Evolutionary conservation across 192 early-diverging fungal species (phyloP), one percentile per base, ranked within the genome.

Genomic region (Entomortierella beljakovae): DNA sequence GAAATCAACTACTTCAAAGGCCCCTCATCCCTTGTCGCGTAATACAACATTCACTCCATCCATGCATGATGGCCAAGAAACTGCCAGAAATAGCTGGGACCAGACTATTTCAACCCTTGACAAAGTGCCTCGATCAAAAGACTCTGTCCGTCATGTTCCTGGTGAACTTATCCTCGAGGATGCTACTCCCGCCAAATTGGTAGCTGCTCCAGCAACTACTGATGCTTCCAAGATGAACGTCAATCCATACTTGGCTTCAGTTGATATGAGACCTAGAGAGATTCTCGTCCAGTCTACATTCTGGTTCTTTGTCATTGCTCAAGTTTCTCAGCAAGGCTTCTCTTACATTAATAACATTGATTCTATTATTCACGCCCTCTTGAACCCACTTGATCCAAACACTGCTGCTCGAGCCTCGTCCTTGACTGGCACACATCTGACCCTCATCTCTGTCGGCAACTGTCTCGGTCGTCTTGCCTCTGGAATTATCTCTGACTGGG

Each of bases 291-390:
- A 79, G 66, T 56, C 74, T 16, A 79, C 74, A 0, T 79, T 79
- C 56, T 79, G 74, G 74, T 79, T 79, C 50, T 79, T 79, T 57
- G 74, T 79, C 49, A 64, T 79, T 5, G 74, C 74, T 31, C 74
- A 79, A 43, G 61, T 79, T 25, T 68, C 61, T 32, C 74, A 79
- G 31, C 74, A 79, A 52, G 74, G 74, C 0, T 79, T 79, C 26
- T 79, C 74, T 4, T 79, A 79, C 74, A 79, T 79, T 50, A 79
- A 79, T 55, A 79, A 79, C 26, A 67, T 79, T 31, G 74, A 79
- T 48, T 79, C 74, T 29, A 79, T 79, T 29, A 68, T 79, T 28
- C 67, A 79, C 20, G 74, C 74, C 13, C 59, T 79, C 61, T 34
- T 79, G 26, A 49, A 69, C 61, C 74, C 74, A 31, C 32, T 38